phyloP scores from a whole-genome alignment of 345 rosid species.

The Noccaea bulbosa region DNA sequence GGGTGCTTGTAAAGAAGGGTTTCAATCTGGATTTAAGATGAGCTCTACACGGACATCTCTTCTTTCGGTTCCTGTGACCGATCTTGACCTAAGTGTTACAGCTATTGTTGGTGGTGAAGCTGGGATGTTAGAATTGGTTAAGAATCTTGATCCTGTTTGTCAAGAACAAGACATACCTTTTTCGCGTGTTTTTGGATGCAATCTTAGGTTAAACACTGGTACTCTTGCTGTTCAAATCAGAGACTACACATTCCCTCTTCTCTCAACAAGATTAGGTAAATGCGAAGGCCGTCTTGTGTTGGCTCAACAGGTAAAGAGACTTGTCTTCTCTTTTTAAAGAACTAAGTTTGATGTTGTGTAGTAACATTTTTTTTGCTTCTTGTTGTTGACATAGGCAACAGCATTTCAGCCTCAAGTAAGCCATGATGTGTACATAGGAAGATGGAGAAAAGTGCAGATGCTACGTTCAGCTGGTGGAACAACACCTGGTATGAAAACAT shows the following conservation, averaged over 20 bases:
- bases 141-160: conserved; percentile 78
- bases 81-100: conserved; percentile 71
- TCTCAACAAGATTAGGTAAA: conserved; percentile 75
- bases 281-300: conserved; percentile 87
- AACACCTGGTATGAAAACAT: conserved; percentile 92
- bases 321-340: conserved; percentile 12
- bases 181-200: conserved; percentile 86
- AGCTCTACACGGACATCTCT: conserved; percentile 73
- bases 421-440: conserved; percentile 88
- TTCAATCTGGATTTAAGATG: conserved; percentile 87
- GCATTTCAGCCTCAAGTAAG: conserved; percentile 86
- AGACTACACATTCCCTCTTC: conserved; percentile 80
- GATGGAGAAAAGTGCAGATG: conserved; percentile 95
- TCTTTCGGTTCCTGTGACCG: conserved; percentile 77
- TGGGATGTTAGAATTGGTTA: conserved; percentile 81
- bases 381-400: conserved; percentile 69
- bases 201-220: conserved; percentile 64
- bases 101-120: conserved; percentile 81
- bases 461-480: conserved; percentile 95
- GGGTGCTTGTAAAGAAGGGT: conserved; percentile 80
- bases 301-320: conserved; percentile 78
- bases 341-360: too few relatives aligned
- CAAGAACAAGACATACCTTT: conserved; percentile 74
- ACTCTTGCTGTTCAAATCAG: conserved; percentile 69
- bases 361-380: conserved; percentile 9